Evolutionary conservation across 2,329 filamentous ascomycete genomes (phyloP), one percentile per base, ranked within the genome.

Genomic region (Coniochaeta sp.): DNA sequence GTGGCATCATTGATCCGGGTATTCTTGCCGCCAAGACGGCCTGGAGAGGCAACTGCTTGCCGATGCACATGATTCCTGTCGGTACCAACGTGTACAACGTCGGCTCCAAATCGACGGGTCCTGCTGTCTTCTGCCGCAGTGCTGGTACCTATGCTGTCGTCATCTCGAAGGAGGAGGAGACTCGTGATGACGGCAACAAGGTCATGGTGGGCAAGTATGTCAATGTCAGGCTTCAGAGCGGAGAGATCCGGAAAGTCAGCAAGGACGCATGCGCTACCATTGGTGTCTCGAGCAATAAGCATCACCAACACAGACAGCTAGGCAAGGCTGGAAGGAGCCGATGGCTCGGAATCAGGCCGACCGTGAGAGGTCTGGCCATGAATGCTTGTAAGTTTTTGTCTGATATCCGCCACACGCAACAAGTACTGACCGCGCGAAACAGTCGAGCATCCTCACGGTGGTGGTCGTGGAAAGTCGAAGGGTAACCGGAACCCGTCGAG

Each of bases 381-480:
- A 99, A 99, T 80, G 92, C 93, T 74, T 86, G 89, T 91, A 78
- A 71, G 83, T 74, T 26, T 28, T 24, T 22, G 28, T 56, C 12
- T 61, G 28, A 57, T 59, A 38, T 44, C 8, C 47, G 10, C 30
- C 9, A 28, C 8, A 38, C 30, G 38, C 14, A n/a, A 56, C 54
- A 36, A 36, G 17, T 9, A 24, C 54, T 56, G 16, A 56, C 54
- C 14, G 34, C 3, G 28, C 17, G 57, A 12, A 62, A 52, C 69
- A 86, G 90, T 87, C 69, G 95, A 99, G 71, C 95, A 99, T 82
- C 95, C 95, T 71, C 95, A 99, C 75, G 95, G 95, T 84, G 95
- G 95, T 89, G 95, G 95, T 77, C 87, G 96, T 82, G 95, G 95
- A 80, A 99, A 99, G 80, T 97, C 92, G 61, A 99, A 99, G 90